Evolutionary conservation across 345 rosid genomes (phyloP).

Genomic region (Boechera stricta): DNA sequence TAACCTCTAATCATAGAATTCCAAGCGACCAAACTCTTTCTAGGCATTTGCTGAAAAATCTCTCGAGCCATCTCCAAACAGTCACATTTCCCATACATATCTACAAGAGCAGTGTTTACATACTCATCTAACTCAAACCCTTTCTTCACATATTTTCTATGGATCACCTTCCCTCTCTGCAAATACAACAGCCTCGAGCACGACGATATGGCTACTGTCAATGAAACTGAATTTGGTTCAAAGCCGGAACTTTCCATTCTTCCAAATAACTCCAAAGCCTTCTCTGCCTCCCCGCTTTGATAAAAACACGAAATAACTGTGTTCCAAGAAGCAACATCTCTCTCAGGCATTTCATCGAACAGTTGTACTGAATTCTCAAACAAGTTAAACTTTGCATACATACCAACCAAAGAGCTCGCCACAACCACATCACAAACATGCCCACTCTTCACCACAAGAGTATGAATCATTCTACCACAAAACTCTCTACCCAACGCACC

Average conservation of each 20-base stretch:
- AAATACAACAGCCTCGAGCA: conserved; percentile 70
- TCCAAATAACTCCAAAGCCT: conserved; percentile 58
- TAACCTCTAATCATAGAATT: conserved; percentile 64
- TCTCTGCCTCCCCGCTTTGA: conserved; percentile 66
- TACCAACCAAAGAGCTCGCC: conserved; percentile 58
- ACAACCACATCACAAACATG: conserved; percentile 59
- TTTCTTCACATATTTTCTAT: conserved; percentile 45
- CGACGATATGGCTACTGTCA: conserved; percentile 56
- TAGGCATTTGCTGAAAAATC: conserved; percentile 55
- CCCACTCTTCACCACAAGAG: conserved; percentile 60
- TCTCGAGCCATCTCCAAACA: conserved; percentile 61
- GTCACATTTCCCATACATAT: conserved; percentile 72
- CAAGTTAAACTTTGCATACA: conserved; percentile 60
- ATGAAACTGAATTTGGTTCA: conserved; percentile 65
- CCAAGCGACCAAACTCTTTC: conserved; percentile 66
- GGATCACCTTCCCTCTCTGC: conserved; percentile 71
- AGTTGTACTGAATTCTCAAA: conserved; percentile 47
- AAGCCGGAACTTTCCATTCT: conserved; percentile 62
- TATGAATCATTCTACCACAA: conserved; percentile 60
- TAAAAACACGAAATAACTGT: conserved; percentile 68
- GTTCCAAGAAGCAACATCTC: conserved; percentile 78
- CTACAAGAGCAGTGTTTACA: conserved; percentile 73
- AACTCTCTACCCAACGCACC: conserved; percentile 55
- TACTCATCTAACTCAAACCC: conserved; percentile 55
- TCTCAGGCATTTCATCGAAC: conserved; percentile 75